Evolutionary conservation across 768 basidiomycete species (phyloP), one percentile per base, ranked within the genome.

Genomic region (Chalciporus sphaerocephalus): DNA sequence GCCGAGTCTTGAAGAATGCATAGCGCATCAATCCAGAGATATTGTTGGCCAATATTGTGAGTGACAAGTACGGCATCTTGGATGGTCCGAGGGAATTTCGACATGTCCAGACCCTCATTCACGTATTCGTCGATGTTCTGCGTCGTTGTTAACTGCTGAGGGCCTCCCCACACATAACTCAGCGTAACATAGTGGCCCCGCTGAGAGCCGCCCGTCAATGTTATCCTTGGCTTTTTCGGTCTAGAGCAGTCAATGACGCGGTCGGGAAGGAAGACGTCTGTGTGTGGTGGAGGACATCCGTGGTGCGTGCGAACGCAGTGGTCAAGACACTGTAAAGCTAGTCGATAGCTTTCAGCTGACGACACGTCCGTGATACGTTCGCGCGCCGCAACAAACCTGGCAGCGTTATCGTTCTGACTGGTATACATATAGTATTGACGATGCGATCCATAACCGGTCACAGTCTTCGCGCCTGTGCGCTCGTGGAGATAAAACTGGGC

Each of bases 211-310:
- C 13, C 9, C 6, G 32, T 44, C 12, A 27, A 12, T 12, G 38
- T 13, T 27, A 48, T 32, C 16, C 6, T 48, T 16, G 42, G 47
- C 18, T 12, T 34, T 33, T 44, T 16, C 12, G 42, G 47, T 16
- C 44, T 23, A 23, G 47, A 25, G n/a, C 47, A 48, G 6, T 74
- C 75, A 8, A 75, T 73, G 5, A 59, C 68, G 1, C 50, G 56
- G n/a, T n/a, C n/a, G n/a, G n/a, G n/a, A n/a, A n/a, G n/a, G n/a
- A n/a, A n/a, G n/a, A n/a, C n/a, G n/a, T n/a, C n/a, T n/a, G n/a
- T n/a, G n/a, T n/a, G n/a, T n/a, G n/a, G n/a, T n/a, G n/a, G n/a
- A n/a, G n/a, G n/a, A n/a, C n/a, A n/a, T n/a, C n/a, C n/a, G n/a
- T n/a, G n/a, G n/a, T n/a, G n/a, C n/a, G n/a, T n/a, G n/a, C n/a